phyloP scores from a whole-genome alignment of 2,329 filamentous ascomycete genomes.

The Leptographium flavum region DNA sequence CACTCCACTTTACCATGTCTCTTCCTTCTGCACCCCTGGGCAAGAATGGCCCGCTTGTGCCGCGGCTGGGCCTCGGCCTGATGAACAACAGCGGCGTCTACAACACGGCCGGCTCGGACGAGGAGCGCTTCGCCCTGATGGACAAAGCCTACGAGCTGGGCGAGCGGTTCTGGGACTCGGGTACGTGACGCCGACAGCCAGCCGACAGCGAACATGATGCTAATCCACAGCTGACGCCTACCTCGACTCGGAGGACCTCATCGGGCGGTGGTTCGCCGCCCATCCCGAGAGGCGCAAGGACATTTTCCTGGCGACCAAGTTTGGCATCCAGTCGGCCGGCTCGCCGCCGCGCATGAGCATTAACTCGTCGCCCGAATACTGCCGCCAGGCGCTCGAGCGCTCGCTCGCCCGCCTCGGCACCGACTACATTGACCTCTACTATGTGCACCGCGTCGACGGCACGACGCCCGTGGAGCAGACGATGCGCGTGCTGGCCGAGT shows the following conservation, averaged over 20 bases:
- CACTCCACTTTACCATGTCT: not conserved
- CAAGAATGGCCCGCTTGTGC: not conserved
- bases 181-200: not conserved
- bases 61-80: conserved; percentile 3
- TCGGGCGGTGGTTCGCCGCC: conserved; percentile 25
- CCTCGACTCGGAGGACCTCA: conserved; percentile 22
- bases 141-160: conserved; percentile 6
- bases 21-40: not conserved
- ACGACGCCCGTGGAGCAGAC: conserved; percentile 29
- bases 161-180: conserved; percentile 4
- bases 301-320: conserved; percentile 39
- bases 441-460: conserved; percentile 33
- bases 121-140: conserved; percentile 6
- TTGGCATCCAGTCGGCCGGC: conserved; percentile 14
- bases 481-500: conserved; percentile 29
- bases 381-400: conserved; percentile 20
- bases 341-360: conserved; percentile 13
- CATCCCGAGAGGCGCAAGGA: conserved; percentile 31
- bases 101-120: not conserved
- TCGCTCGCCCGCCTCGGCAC: conserved; percentile 31
- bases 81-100: conserved; percentile 6
- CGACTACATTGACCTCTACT: conserved; percentile 35
- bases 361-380: conserved; percentile 14
- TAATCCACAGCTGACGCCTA: not conserved
- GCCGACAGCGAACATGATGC: not conserved